A percentile compares a stretch with the other conserved stretches of the same genome.
Evolutionary conservation across 1,139 yeast species (phyloP).

Genomic region (Taphrina deformans): DNA sequence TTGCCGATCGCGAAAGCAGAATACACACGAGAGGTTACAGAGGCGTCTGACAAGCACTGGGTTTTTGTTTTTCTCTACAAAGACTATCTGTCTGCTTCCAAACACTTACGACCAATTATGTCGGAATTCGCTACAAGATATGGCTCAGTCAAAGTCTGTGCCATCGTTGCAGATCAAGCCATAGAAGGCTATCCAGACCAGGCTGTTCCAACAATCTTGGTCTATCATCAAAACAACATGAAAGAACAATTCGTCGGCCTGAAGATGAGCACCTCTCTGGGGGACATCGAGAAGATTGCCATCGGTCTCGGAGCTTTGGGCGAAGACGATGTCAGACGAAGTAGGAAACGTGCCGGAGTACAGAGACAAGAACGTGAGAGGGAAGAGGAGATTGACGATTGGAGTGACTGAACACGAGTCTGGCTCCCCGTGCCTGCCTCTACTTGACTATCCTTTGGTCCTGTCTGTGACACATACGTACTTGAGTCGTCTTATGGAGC

Average conservation of each 20-base stretch:
- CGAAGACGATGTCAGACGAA: constrained; percentile 28
- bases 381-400: constrained; percentile 31
- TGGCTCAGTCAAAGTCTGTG: constrained; percentile 86
- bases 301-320: constrained; percentile 24
- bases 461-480: too few species aligned
- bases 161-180: constrained; percentile 83
- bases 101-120: constrained; percentile 34
- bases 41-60: constrained; percentile 60
- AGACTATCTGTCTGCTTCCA: constrained; percentile 36
- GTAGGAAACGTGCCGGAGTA: constrained; percentile 22
- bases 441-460: too few species aligned
- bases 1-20: constrained; percentile 80
- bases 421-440: too few species aligned
- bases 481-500: too few species aligned
- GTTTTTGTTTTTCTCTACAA: constrained; percentile 71
- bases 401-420: constrained; percentile 29
- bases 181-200: constrained; percentile 86
- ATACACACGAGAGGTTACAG: constrained; percentile 79
- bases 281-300: constrained; percentile 22
- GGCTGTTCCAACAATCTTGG: constrained; percentile 85
- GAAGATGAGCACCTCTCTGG: constrained; percentile 13
- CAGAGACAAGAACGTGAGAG: constrained; percentile 7
- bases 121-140: constrained; percentile 56
- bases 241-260: constrained; percentile 33
- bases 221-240: constrained; percentile 58